Base-by-base conservation (phyloP, 768 basidiomycete species). In the Rhizopogon rudus region DNA sequence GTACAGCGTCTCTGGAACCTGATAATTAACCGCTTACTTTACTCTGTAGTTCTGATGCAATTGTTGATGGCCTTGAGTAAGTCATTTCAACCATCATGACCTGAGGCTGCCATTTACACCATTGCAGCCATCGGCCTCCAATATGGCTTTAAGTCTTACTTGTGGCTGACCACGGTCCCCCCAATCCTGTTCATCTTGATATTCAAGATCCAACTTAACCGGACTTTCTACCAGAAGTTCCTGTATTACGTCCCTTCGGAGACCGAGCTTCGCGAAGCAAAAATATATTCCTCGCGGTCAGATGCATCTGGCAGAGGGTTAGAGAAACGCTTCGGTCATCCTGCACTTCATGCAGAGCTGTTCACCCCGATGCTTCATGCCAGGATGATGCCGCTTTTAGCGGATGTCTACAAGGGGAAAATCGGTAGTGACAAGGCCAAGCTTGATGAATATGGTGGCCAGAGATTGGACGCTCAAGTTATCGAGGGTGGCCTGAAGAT, bases 311-410 rank as follows among this genome's bases (percentile, higher is more conserved):
- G 86, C 53, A 80, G 88, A 65, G 81, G 88, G 35, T 81, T 98
- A 31, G 87, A 87, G 73, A 93, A 86, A 67, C 87, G 96, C 29
- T 99, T 98, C 73, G 91, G 95, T 1, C 97, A 99, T 68, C 95
- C 97, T 1, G 90, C 94, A 14, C 77, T 99, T 45, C 84, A 93
- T 61, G 72, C 81, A 12, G 92, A 95, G 52, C 77, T 96, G 44
- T 91, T 94, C 72, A 92, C 91, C 5, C 91, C 89, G 0, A 89
- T 91, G 88, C 68, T 93, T 50, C 91, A 92, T 62, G 84, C 87
- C 58, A 86, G 84, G 69, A 88, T 92, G 88, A 86, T 90, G 81
- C 86, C 81, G 6, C 73, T 93, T 22, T 75, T 93, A 20, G 71
- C 75, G 37, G 81, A 92, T 57, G 88, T 93, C 28, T 93, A 91